Conservation (phyloP, 2,329 filamentous ascomycete genomes). For the Ustulina deusta region DNA sequence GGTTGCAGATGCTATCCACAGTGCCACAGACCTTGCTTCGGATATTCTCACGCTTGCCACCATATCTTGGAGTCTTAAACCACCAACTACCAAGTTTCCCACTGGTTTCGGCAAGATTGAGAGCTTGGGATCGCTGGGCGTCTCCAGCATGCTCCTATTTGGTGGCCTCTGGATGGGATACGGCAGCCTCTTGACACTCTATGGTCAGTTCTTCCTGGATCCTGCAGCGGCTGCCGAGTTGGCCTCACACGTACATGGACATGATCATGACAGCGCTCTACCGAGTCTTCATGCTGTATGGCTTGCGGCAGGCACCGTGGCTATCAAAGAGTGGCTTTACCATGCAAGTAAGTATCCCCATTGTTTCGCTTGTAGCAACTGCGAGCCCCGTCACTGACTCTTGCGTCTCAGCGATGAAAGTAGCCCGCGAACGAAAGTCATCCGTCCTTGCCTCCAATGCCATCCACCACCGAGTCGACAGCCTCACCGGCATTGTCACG, state of each 20-base stretch:
- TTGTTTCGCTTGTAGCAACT: not conserved
- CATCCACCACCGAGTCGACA: conserved; percentile 95
- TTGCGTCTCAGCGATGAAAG: conserved; percentile 80
- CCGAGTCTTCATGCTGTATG: conserved; percentile 95
- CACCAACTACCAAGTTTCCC: conserved; percentile 85
- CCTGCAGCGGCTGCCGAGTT: conserved; percentile 64
- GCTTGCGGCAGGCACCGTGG: conserved; percentile 89
- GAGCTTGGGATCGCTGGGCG: conserved; percentile 90
- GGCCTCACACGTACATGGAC: conserved; percentile 69
- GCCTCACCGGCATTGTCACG: conserved; percentile 93
- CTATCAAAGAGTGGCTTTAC: conserved; percentile 97
- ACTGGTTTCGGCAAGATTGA: conserved; percentile 98
- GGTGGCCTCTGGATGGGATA: conserved; percentile 94
- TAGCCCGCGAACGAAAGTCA: conserved; percentile 92
- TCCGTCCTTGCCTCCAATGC: conserved; percentile 96
- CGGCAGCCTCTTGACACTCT: conserved; percentile 76
- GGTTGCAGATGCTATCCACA: conserved; percentile 94
- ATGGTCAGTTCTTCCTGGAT: conserved; percentile 79
- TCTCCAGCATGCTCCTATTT: conserved; percentile 88
- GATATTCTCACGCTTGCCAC: conserved; percentile 95
- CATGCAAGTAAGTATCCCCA: conserved; percentile 81
- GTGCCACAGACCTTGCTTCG: conserved; percentile 92
- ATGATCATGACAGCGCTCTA: conserved; percentile 71
- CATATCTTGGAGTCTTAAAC: conserved; percentile 90
- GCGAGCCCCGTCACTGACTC: conserved; percentile 45